Evolutionary conservation across 2,329 filamentous ascomycete species (phyloP).

Genomic region (Xylariaceae sp.): DNA sequence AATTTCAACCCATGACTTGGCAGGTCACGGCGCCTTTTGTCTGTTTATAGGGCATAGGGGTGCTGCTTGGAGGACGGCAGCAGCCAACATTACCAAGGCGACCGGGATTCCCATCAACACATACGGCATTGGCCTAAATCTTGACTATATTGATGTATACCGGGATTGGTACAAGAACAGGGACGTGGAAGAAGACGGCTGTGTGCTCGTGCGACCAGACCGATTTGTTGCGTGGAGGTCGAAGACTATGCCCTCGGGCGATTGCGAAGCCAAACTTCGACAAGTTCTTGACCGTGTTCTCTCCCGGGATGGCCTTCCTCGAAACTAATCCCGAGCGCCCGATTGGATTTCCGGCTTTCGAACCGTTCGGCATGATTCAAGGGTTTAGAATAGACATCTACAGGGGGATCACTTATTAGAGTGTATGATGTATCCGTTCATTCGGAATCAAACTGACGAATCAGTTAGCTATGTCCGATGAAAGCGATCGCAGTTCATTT

Average conservation of each 20-base stretch:
- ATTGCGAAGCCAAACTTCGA: slow-evolving; percentile 21
- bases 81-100: slow-evolving; percentile 31
- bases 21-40: slow-evolving; percentile 50
- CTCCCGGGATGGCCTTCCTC: not conserved
- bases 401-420: too few species aligned
- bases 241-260: slow-evolving; percentile 12
- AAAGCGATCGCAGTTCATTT: too few species aligned
- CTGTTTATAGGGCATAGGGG: slow-evolving; percentile 54
- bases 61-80: slow-evolving; percentile 50
- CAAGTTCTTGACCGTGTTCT: slow-evolving; percentile 23
- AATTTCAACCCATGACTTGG: slow-evolving; percentile 57
- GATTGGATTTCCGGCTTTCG: not conserved
- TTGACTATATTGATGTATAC: slow-evolving; percentile 60
- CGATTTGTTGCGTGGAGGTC: slow-evolving; percentile 53
- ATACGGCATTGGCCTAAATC: slow-evolving; percentile 52
- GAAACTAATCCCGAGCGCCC: not conserved
- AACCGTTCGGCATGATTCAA: not conserved
- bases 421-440: too few species aligned
- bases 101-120: slow-evolving; percentile 45
- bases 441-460: too few species aligned
- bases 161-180: slow-evolving; percentile 53
- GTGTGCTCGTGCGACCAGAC: slow-evolving; percentile 57
- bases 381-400: not conserved
- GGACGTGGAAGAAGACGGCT: slow-evolving; percentile 55
- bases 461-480: too few species aligned